Evolutionary conservation across 1,139 yeast genomes (phyloP).

Genomic region (Saccharomycopsis hybrid): DNA sequence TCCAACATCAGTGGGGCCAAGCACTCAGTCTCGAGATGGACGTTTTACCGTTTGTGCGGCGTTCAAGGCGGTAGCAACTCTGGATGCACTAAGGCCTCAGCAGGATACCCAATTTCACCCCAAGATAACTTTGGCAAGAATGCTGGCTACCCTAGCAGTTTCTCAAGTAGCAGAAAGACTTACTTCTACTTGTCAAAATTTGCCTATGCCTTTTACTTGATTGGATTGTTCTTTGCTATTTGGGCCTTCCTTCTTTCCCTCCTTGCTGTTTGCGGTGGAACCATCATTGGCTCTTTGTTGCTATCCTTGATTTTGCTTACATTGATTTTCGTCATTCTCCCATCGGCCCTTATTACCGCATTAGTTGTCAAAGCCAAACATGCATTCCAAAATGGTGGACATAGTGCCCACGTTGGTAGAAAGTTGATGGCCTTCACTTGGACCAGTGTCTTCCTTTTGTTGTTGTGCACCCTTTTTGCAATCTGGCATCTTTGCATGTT

Average conservation of each 20-base stretch:
- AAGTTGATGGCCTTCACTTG: conserved; percentile 59
- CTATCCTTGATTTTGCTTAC: conserved; percentile 40
- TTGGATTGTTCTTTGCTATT: conserved; percentile 52
- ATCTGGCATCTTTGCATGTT: background rate
- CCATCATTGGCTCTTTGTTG: conserved; percentile 24
- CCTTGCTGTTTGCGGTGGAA: conserved; percentile 23
- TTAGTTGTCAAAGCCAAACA: conserved; percentile 56
- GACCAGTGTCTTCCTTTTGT: conserved; percentile 47
- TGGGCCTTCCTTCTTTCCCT: conserved; percentile 32
- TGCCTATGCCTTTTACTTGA: conserved; percentile 61
- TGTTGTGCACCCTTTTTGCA: conserved; percentile 27
- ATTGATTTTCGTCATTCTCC: conserved; percentile 36
- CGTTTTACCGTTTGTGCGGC: conserved; percentile 60
- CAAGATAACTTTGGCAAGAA: conserved; percentile 44
- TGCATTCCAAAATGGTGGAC: conserved; percentile 44
- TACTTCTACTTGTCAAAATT: conserved; percentile 61
- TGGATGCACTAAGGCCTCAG: conserved; percentile 40
- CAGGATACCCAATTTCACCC: conserved; percentile 69
- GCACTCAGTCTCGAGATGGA: conserved; percentile 54
- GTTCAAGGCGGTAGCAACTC: conserved; percentile 36
- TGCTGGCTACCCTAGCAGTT: conserved; percentile 37
- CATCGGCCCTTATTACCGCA: conserved; percentile 61
- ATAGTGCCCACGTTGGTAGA: conserved; percentile 46
- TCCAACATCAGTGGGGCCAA: conserved; percentile 44
- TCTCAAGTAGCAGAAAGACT: conserved; percentile 39